A percentile compares a stretch with the other conserved stretches of the same genome.
Conservation (phyloP, 495 filamentous ascomycete species). For the Hypoxylon lienhwacheense region DNA sequence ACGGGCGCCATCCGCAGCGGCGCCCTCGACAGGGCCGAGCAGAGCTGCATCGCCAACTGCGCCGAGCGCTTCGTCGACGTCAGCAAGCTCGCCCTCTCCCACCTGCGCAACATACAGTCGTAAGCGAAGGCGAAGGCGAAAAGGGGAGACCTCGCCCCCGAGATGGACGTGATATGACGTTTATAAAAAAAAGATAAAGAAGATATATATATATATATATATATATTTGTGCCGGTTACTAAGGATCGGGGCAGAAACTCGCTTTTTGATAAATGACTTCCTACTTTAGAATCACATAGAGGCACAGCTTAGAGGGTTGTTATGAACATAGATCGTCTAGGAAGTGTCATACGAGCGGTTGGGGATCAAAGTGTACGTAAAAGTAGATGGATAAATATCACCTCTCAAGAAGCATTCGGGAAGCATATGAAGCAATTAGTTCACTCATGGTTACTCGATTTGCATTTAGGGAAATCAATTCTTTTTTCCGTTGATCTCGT, state of each 20-base stretch:
- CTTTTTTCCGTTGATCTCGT: slow-evolving; percentile 39
- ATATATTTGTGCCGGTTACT: too few species aligned
- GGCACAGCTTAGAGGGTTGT: too few species aligned
- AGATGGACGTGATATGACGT: too few species aligned
- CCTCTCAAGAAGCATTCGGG: background rate
- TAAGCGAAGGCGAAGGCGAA: too few species aligned
- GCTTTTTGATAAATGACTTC: too few species aligned
- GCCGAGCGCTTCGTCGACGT: slow-evolving; percentile 92
- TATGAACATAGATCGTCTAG: too few species aligned
- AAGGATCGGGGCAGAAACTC: too few species aligned
- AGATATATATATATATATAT: too few species aligned
- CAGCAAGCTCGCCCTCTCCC: slow-evolving; percentile 75
- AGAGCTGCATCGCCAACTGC: slow-evolving; percentile 83
- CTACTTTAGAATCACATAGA: too few species aligned
- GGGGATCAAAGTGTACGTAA: background rate
- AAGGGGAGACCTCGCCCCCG: too few species aligned
- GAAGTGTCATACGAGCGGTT: background rate
- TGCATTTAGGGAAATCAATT: slow-evolving; percentile 32
- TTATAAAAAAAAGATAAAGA: too few species aligned
- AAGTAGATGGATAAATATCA: slow-evolving; percentile 1
- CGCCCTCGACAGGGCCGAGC: slow-evolving; percentile 72
- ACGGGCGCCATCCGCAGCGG: slow-evolving; percentile 64
- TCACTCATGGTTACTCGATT: slow-evolving; percentile 12
- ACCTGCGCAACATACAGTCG: slow-evolving; percentile 66
- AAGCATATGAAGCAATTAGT: slow-evolving; percentile 8